phyloP scores from a whole-genome alignment of 2,329 filamentous ascomycete species.

The Trichophyton schoenleinii region DNA sequence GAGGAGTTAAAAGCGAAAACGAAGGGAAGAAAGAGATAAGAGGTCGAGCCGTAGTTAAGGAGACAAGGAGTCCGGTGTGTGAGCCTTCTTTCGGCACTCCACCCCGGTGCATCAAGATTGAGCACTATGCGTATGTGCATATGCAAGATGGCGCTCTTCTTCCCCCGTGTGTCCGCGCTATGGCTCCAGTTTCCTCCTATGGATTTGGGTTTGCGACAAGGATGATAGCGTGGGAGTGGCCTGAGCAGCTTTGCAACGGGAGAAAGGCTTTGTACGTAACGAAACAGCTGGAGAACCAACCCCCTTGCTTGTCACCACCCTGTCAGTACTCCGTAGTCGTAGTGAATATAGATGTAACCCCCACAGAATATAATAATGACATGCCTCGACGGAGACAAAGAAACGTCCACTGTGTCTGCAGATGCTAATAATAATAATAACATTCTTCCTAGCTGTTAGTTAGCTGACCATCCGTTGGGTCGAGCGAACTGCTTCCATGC shows the following conservation, averaged over 20 bases:
- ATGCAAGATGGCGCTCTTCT: background rate
- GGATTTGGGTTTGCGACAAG: background rate
- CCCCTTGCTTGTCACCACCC: too few species aligned
- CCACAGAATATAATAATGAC: background rate
- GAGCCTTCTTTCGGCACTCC: background rate
- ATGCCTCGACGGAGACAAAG: background rate
- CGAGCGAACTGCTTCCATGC: too few species aligned
- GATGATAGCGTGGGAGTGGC: background rate
- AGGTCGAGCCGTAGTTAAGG: background rate
- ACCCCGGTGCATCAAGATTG: background rate
- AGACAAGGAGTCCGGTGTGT: background rate
- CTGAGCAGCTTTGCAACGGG: background rate
- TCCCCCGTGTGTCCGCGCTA: background rate
- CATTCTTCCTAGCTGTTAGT: background rate
- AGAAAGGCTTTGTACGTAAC: background rate
- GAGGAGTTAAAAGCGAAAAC: background rate
- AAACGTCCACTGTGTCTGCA: background rate
- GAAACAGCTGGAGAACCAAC: too few species aligned
- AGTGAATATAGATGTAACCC: background rate
- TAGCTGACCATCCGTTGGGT: background rate
- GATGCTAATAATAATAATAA: slow-evolving; percentile 3
- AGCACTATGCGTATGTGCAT: background rate
- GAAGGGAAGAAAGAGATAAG: background rate
- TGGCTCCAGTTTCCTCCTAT: background rate
- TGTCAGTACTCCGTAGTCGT: too few species aligned